phyloP scores from a whole-genome alignment of 1,139 yeast species.

The Hansenula sp. region DNA sequence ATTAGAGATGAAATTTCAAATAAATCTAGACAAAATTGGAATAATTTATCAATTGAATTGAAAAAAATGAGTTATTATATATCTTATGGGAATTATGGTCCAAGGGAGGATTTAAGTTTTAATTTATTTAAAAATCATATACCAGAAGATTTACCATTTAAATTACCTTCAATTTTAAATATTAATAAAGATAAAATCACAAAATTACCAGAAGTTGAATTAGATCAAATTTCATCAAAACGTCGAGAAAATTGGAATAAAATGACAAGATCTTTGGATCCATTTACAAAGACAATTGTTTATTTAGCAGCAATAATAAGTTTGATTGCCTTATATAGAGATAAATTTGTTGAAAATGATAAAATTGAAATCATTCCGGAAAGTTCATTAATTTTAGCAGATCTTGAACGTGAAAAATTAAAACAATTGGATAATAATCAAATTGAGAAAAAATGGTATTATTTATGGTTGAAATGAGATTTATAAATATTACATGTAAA shows the following conservation, averaged over 20 bases:
- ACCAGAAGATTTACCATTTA: constrained; percentile 50
- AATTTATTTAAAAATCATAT: constrained; percentile 37
- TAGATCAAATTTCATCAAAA: constrained; percentile 41
- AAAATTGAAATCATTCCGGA: constrained; percentile 12
- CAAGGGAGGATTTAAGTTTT: constrained; percentile 48
- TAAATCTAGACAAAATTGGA: constrained; percentile 51
- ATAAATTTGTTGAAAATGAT: constrained; percentile 25
- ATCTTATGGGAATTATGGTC: constrained; percentile 64
- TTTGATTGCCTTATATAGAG: constrained; percentile 27
- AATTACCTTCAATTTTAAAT: constrained; percentile 21
- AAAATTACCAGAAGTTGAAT: constrained; percentile 37
- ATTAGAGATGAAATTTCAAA: constrained; percentile 51
- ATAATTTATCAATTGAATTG: constrained; percentile 36
- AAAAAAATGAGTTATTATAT: constrained; percentile 53
- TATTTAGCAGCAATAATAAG: constrained; percentile 35
- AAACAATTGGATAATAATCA: too few relatives aligned
- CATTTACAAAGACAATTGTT: constrained; percentile 48
- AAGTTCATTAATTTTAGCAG: constrained; percentile 18
- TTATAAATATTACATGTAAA: neutral
- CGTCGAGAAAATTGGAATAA: constrained; percentile 46
- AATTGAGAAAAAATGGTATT: constrained; percentile 41
- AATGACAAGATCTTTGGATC: constrained; percentile 47
- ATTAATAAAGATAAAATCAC: constrained; percentile 31
- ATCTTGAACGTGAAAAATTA: constrained; percentile 13
- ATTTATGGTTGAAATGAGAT: constrained; percentile 36